phyloP scores from a whole-genome alignment of 2,329 filamentous ascomycete genomes.

The Dothidotthia symphoricarpi region DNA sequence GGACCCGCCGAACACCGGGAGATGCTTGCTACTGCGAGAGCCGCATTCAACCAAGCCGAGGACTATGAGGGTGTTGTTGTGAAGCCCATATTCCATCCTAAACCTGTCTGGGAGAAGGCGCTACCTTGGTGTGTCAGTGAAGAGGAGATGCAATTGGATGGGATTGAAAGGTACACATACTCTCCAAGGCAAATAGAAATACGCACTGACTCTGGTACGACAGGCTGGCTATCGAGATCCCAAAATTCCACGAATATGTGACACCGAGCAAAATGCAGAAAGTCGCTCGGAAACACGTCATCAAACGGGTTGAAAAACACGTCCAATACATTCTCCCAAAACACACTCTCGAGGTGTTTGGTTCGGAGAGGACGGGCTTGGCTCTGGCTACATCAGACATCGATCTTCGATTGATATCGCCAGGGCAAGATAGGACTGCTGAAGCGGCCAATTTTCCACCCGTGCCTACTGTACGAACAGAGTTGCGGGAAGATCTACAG shows the following conservation, averaged over 20 bases:
- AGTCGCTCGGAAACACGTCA: slow-evolving; percentile 36
- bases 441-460: slow-evolving; percentile 15
- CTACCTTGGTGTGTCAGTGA: slow-evolving; percentile 20
- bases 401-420: slow-evolving; percentile 46
- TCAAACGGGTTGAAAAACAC: slow-evolving; percentile 29
- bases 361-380: slow-evolving; percentile 55
- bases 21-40: slow-evolving; percentile 7
- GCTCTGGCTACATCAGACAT: slow-evolving; percentile 55
- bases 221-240: slow-evolving; percentile 31
- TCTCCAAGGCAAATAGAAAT: not conserved
- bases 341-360: slow-evolving; percentile 47
- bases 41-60: slow-evolving; percentile 7
- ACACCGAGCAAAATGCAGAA: slow-evolving; percentile 46
- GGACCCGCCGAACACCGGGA: too few species aligned
- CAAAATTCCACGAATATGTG: slow-evolving; percentile 26
- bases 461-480: slow-evolving; percentile 5
- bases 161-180: slow-evolving; percentile 9
- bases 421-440: slow-evolving; percentile 5
- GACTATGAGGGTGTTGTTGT: slow-evolving; percentile 23
- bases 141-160: slow-evolving; percentile 3
- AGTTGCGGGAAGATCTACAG: slow-evolving; percentile 4
- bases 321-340: slow-evolving; percentile 20
- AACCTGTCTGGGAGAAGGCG: slow-evolving; percentile 5
- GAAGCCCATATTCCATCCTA: slow-evolving; percentile 6
- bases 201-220: not conserved